Evolutionary conservation across 495 filamentous ascomycete species (phyloP), one percentile per base, ranked within the genome.

Genomic region (Entonaema liquescens): DNA sequence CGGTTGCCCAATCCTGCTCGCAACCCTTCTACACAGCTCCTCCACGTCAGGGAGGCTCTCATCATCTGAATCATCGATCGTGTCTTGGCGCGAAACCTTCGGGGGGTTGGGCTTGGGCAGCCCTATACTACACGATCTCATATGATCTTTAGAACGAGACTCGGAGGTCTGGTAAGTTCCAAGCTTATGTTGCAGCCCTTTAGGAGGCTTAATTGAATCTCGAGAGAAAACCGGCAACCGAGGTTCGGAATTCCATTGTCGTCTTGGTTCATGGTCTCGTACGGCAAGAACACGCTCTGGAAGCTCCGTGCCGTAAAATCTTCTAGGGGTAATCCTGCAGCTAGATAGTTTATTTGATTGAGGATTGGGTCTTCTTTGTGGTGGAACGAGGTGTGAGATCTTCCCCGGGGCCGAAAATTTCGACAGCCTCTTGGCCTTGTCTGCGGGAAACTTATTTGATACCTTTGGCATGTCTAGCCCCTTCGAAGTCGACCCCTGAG

Each of bases 1-100:
- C 25, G 23, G 5, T 17, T 6, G 2, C 40, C 52, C 5, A 2
- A 52, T 19, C 17, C 5, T 44, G 26, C 17, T 42, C 5, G 42
- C 13, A 33, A 11, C n/a, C n/a, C 68, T 67, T 17, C 38, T 44
- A 12, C 44, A 44, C 25, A 71, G 19, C 28, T 71, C 59, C 25
- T 67, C 63, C 3, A 67, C 19, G 13, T 62, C 59, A 5, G 68
- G 62, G 0, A 71, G 40, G 17, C 68, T 71, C 2, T 71, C 68
- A 19, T 29, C 33, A 19, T 71, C 68, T 8, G 68, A 71, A 11
- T 42, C 2, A 9, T 60, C 49, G 17, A 33, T 36, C 9, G 35
- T 15, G 4, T 40, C 26, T 33, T 13, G 13, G 15, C 29, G 17
- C 35, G 21, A 23, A 17, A 33, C 1, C n/a, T 4, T 35, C 7